Base-by-base conservation (phyloP, 2,329 filamentous ascomycete genomes). In the Cladobotryum mycophilum region DNA sequence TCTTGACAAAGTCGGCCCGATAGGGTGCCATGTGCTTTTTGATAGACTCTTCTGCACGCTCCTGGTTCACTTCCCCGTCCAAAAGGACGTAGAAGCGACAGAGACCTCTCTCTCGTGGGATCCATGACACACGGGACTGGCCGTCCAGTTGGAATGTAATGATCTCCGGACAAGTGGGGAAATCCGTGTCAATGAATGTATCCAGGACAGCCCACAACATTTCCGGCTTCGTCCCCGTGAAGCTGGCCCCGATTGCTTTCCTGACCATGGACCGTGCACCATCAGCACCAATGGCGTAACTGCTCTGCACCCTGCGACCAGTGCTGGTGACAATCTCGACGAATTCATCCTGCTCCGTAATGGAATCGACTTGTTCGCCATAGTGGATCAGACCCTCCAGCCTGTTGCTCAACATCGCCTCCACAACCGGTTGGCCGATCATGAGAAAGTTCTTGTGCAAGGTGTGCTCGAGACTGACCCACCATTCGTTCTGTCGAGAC, bases 271-370 rank as follows among this genome's bases (percentile, higher is more conserved):
- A 79, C 15, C 72, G 70, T 0, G 76, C 73, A 1, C 78, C 78
- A 38, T 81, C 78, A 5, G 76, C 77, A 1, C 75, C 78, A 3
- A 79, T 68, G 3, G 71, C 69, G 48, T 76, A 81, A 18, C 60
- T 63, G 53, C 64, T 66, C 25, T 56, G 59, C 3, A 73, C 55
- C 2, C 35, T 63, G 20, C 63, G 64, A 1, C 67, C 69, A 1
- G 59, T 58, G 4, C 54, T 53, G 1, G 70, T 71, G 6, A 53
- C 56, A 53, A 70, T 22, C 60, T 70, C 9, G 62, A 73, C 49
- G 70, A 74, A 3, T 67, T 84, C 37, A 66, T 76, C 12, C 72
- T 85, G 41, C 68, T 89, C 41, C 77, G 81, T 1, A 78, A 89
- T 62, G 2, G 55, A 61, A 1, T 57, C 54, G 3, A 71, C 71